A percentile compares a stretch with the other conserved stretches of the same genome.
These are phyloP conservation scores for Sisymbrium irio DNA, from an alignment of 345 rosid species.

Conservation along the genomic window DNA sequence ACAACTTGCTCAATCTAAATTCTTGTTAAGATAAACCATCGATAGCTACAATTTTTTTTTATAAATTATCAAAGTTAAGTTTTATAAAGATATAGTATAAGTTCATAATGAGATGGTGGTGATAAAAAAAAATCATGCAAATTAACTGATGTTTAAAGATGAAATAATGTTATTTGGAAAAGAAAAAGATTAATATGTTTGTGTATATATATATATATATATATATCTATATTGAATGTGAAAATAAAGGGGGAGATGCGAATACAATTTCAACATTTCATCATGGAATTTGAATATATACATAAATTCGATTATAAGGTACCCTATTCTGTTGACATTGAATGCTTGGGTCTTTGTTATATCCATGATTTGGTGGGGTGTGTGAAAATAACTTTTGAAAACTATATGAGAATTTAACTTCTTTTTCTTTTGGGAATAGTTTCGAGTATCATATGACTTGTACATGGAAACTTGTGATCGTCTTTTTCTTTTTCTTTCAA, in stretches of 20 bases:
- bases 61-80: background rate
- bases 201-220: background rate
- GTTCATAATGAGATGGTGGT: background rate
- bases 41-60: background rate
- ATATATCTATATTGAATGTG: background rate
- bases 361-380: background rate
- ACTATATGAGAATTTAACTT: background rate
- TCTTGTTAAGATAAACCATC: background rate
- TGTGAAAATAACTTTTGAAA: conserved; percentile 10
- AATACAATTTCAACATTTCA: background rate
- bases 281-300: background rate
- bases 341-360: background rate
- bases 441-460: conserved; percentile 26
- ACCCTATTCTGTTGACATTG: background rate
- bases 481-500: background rate
- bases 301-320: background rate
- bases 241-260: background rate
- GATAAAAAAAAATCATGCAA: background rate
- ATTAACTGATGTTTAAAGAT: background rate
- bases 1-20: background rate
- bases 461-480: conserved; percentile 4
- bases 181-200: background rate
- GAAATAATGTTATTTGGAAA: background rate
- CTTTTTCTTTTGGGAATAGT: conserved; percentile 3
- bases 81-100: background rate